Evolutionary conservation across 179 eudicot species (phyloP).

Genomic region (Beta macrorhiza): DNA sequence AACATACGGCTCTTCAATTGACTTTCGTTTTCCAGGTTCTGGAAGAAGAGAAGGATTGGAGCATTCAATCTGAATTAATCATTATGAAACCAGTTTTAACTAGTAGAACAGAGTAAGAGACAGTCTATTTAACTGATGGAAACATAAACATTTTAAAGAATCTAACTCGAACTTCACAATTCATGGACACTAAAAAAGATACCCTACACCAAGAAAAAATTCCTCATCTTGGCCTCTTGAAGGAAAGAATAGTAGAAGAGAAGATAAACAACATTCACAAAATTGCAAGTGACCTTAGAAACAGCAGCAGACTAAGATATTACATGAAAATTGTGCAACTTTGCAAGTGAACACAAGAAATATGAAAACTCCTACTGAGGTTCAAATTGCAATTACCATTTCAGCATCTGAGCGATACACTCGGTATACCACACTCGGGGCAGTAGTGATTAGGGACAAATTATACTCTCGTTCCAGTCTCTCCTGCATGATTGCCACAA

Average conservation of each 20-base stretch:
- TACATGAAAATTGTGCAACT: neutral
- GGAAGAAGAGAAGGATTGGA: conserved; percentile 96
- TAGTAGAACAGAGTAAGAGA: neutral
- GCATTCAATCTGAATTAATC: conserved; percentile 70
- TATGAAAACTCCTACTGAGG: conserved; percentile 16
- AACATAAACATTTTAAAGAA: neutral
- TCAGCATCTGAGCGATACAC: conserved; percentile 72
- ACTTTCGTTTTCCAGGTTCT: conserved; percentile 79
- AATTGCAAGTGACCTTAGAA: neutral
- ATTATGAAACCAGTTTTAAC: conserved; percentile 11
- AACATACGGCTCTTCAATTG: conserved; percentile 90
- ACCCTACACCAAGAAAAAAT: neutral
- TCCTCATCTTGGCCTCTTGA: neutral
- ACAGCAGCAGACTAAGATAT: neutral
- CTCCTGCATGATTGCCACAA: conserved; percentile 58
- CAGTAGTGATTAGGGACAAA: conserved; percentile 87
- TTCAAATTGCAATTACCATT: conserved; percentile 52
- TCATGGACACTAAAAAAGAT: neutral
- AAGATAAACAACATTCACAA: neutral
- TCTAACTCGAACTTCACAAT: neutral
- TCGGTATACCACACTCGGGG: conserved; percentile 96
- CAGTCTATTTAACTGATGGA: neutral
- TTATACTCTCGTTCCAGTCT: conserved; percentile 96
- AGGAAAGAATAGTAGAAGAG: neutral
- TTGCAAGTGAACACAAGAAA: neutral